phyloP scores from a whole-genome alignment of 495 filamentous ascomycete species.

The Penicillium ochrochloron region DNA sequence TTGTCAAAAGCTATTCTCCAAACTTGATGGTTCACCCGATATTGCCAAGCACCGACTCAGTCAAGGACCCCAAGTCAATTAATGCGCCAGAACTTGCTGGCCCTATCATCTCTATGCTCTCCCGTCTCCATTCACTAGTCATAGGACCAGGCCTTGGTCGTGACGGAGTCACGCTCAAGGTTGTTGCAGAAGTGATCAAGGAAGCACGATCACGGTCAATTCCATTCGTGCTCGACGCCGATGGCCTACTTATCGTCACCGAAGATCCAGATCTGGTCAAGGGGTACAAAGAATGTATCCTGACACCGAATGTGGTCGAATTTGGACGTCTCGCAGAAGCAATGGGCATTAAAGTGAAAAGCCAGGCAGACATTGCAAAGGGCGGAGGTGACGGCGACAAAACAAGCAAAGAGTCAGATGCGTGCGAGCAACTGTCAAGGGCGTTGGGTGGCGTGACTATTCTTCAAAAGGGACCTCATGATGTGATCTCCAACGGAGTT shows the following conservation, averaged over 20 bases:
- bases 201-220: constrained; percentile 75
- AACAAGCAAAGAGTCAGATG: constrained; percentile 51
- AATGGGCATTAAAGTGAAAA: constrained; percentile 61
- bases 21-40: constrained; percentile 98
- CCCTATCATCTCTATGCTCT: constrained; percentile 79
- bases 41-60: constrained; percentile 71
- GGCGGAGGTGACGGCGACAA: constrained; percentile 43
- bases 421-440: constrained; percentile 73
- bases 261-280: constrained; percentile 75
- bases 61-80: constrained; percentile 44
- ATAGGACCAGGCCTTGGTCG: constrained; percentile 92
- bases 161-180: constrained; percentile 87
- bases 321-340: constrained; percentile 80
- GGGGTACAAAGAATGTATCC: constrained; percentile 81
- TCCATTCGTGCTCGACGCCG: constrained; percentile 89
- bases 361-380: constrained; percentile 47
- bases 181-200: constrained; percentile 76
- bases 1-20: constrained; percentile 97
- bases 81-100: constrained; percentile 64
- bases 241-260: constrained; percentile 79
- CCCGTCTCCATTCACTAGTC: constrained; percentile 88
- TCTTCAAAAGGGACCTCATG: constrained; percentile 84
- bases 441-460: constrained; percentile 89
- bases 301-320: constrained; percentile 95
- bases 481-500: constrained; percentile 84